phyloP scores from a whole-genome alignment of 2,329 filamentous ascomycete genomes.

The Penicillium sp. region DNA sequence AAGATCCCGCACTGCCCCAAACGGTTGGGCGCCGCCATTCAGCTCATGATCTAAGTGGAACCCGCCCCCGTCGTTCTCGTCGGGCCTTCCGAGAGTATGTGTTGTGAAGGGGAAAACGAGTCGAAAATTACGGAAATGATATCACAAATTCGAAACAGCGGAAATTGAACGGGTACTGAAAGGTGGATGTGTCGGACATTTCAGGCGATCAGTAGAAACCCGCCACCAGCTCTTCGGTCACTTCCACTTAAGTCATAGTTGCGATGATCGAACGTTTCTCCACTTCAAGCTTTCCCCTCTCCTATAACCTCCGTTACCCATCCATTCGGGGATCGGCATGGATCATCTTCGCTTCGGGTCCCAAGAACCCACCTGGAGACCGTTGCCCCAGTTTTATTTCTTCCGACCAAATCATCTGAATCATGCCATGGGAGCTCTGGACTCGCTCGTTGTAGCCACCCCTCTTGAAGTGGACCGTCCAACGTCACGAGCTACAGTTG shows the following conservation, averaged over 20 bases:
- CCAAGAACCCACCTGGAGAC: conserved; percentile 3
- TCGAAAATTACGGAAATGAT: neutral
- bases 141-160: neutral
- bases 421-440: conserved; percentile 4
- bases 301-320: neutral
- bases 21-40: conserved; percentile 20
- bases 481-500: neutral
- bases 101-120: neutral
- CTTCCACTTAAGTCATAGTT: conserved; percentile 22
- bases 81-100: conserved; percentile 13
- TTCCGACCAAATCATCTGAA: neutral
- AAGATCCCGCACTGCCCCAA: conserved; percentile 19
- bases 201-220: conserved; percentile 12
- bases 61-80: conserved; percentile 10
- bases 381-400: conserved; percentile 10
- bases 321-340: conserved; percentile 11
- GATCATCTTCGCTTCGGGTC: conserved; percentile 18
- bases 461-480: neutral
- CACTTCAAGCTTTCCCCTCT: conserved; percentile 2
- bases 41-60: conserved; percentile 16
- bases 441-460: neutral
- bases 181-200: conserved; percentile 21
- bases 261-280: conserved; percentile 19
- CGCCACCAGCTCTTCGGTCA: conserved; percentile 12
- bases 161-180: neutral